Base-by-base conservation (phyloP, 1,284 basidiomycete genomes). In the Megacollybia platyphylla region DNA sequence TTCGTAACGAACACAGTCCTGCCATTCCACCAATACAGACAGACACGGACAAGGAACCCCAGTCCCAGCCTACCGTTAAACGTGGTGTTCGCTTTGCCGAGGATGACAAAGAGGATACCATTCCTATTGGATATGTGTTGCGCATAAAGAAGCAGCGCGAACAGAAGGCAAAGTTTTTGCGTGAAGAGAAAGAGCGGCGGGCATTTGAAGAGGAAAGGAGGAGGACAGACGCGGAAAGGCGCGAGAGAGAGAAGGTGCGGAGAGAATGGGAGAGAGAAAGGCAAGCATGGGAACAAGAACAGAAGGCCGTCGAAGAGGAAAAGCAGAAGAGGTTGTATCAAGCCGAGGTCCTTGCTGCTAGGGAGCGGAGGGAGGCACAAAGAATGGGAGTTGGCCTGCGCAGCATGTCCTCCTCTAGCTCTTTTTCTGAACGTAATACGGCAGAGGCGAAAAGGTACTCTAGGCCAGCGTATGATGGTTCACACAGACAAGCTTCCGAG, bases 1-100 rank as follows among this genome's bases (percentile, higher is more conserved):
- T 77, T 27, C 69, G 73, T 32, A 70, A 67, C 44, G 62, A 69
- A 43, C 57, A 63, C 46, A 56, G 54, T 50, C 42, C 53, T 17
- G 27, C 47, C 46, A 48, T 39, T 44, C 24, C 45, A 32, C 29
- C 34, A 17, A 17, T 18, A 29, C 42, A n/a, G 36, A n/a, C 44
- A 28, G 42, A 42, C 30, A 35, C 38, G n/a, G n/a, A 17, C 41
- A 34, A 42, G 9, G 28, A 40, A 11, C 24, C 43, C 9, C 10
- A 43, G 20, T 26, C 47, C 36, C 17, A 37, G n/a, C 44, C 44
- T 32, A 39, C 58, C 35, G 57, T 68, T 30, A 77, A 71, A 57
- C 70, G 70, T 39, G 76, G 73, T n/a, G 82, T 86, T 4, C 73
- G 78, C 20, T 85, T 85, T 49, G 76, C 69, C 24, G 76, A 79